These are phyloP conservation scores for Fusarium sp. DNA, from an alignment of 2,329 filamentous ascomycete species.

Conservation along the genomic window DNA sequence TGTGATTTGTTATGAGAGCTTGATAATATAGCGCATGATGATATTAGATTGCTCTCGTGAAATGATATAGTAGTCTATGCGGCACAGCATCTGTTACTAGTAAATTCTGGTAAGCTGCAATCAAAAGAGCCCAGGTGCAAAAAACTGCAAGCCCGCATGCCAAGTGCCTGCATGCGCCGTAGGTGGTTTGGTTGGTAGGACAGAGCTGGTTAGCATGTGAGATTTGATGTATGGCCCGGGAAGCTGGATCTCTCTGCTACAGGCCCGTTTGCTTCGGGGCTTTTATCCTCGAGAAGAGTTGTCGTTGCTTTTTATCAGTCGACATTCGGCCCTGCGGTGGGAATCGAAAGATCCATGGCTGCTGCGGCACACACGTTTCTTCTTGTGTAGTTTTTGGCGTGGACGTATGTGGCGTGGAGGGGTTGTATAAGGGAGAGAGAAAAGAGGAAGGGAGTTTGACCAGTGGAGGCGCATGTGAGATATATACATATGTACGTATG, in stretches of 20 bases:
- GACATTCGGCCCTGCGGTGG: not conserved
- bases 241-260: not conserved
- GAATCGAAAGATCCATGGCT: not conserved
- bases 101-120: not conserved
- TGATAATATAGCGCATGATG: not conserved
- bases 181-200: not conserved
- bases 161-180: not conserved
- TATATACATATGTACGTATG: not conserved
- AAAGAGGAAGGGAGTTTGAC: conserved; percentile 5
- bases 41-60: not conserved
- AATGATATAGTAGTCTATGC: not conserved
- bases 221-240: not conserved
- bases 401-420: conserved; percentile 34
- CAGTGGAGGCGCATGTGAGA: not conserved
- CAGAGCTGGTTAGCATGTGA: not conserved
- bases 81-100: not conserved
- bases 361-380: conserved; percentile 19
- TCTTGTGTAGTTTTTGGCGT: conserved; percentile 10
- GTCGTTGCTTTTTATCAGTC: not conserved
- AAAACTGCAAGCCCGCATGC: not conserved
- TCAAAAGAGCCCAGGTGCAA: not conserved
- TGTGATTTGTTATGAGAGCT: conserved; percentile 1
- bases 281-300: not conserved
- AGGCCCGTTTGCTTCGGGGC: not conserved
- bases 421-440: conserved; percentile 18